Evolutionary conservation across 495 filamentous ascomycete genomes (phyloP), one percentile per base, ranked within the genome.

Genomic region (Xylaria longipes): DNA sequence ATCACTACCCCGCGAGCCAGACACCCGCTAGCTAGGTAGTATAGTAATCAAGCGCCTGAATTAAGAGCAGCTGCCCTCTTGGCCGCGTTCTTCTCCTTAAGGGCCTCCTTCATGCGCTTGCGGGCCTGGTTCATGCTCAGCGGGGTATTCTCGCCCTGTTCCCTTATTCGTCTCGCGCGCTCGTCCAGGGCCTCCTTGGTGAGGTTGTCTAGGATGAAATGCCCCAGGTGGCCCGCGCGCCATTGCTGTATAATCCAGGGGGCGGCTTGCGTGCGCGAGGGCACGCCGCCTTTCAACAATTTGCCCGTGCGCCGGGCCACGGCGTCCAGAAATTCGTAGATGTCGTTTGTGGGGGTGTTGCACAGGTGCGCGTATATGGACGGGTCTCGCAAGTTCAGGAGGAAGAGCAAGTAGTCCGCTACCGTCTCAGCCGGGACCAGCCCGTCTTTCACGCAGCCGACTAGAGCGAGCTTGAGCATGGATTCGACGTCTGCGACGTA

Each of bases 391-490:
- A 86, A 75, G 73, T 99, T 99, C 39, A 99, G 82, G 52, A 89
- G 89, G 80, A 89, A 98, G 29, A 99, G 87, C 37, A 98, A 81
- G 77, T 97, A 99, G 76, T 99, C 96, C 12, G 93, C 94, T 27
- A 98, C 73, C 3, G 90, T 92, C 58, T 90, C 85, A 0, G 90
- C 84, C 4, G 91, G 85, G 46, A 99, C 89, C 29, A 98, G 84
- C 0, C 91, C 91, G 77, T 97, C 95, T 76, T 97, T 96, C 35
- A 98, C 93, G 80, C 91, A 93, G 5, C 95, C 96, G 57, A 93
- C 94, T 0, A 98, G 86, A 8, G 95, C 90, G 25, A 99, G 86
- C 80, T 97, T 97, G 41, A 99, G 83, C 96, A 99, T 99, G 33
- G 91, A 88, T 77, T 95, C 92, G 5, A 90, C 86, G 79, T 94